These are phyloP conservation scores for Ziziphus jujuba DNA, from an alignment of 306 rosid species.

Conservation along the genomic window DNA sequence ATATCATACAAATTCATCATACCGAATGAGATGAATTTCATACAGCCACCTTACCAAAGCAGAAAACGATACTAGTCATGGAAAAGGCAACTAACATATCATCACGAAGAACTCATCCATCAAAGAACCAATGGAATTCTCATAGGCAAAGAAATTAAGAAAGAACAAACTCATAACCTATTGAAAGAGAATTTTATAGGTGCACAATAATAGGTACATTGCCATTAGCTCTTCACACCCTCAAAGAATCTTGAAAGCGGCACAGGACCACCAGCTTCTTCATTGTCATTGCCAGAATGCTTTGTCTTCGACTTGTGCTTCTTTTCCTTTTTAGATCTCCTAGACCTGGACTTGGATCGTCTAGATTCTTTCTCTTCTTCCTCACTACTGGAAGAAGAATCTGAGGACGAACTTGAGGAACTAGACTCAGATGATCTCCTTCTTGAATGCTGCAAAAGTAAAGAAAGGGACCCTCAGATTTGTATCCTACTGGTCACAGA, in stretches of 20 bases:
- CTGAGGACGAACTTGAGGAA: slow-evolving; percentile 65
- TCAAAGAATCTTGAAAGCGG: slow-evolving; percentile 93
- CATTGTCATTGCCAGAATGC: slow-evolving; percentile 47
- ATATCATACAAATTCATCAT: not conserved
- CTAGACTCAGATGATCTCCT: slow-evolving; percentile 72
- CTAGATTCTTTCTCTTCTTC: slow-evolving; percentile 69
- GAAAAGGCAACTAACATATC: slow-evolving; percentile 33
- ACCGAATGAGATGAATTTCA: slow-evolving; percentile 9
- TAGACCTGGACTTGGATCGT: slow-evolving; percentile 83
- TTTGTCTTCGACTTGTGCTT: slow-evolving; percentile 69
- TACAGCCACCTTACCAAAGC: not conserved
- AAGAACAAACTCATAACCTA: slow-evolving; percentile 36
- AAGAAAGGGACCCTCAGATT: slow-evolving; percentile 12
- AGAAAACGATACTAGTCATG: slow-evolving; percentile 13
- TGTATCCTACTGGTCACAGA: not conserved
- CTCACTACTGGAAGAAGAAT: slow-evolving; percentile 57
- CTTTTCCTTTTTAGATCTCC: slow-evolving; percentile 82
- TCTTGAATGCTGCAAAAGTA: slow-evolving; percentile 69
- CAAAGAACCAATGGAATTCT: slow-evolving; percentile 29
- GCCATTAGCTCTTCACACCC: slow-evolving; percentile 46
- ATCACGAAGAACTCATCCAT: slow-evolving; percentile 10
- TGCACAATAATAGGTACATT: slow-evolving; percentile 31
- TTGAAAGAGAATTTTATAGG: slow-evolving; percentile 20
- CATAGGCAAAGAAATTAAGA: slow-evolving; percentile 14
- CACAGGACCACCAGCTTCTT: slow-evolving; percentile 70